Base-by-base conservation (phyloP, 176 grass and related monocot species). In the Juncus inflexus region DNA sequence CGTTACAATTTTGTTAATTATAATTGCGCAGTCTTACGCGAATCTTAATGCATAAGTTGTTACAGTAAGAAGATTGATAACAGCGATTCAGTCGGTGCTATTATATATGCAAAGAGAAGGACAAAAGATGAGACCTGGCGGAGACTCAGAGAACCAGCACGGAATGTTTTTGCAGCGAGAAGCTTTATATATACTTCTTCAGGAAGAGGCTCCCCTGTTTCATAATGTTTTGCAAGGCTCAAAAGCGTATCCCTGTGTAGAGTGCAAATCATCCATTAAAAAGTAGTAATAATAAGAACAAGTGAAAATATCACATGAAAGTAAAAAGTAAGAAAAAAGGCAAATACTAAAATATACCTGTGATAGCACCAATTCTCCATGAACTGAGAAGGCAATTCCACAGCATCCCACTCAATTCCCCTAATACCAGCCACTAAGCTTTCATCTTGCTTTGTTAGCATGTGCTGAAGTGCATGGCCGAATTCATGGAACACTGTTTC, bases 311-410 rank as follows among this genome's bases (percentile, higher is more conserved):
- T 57, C 3, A 42, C 2, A 11, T 69, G 37, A 35, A 35, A 13
- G 52, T 13, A 11, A 13, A 2, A 81, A 65, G 13, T 9, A 16
- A 51, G 14, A 40, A 39, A 7, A 12, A 28, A 28, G 3, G 37
- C 50, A 69, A 74, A 7, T 76, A 12, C 36, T 59, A 50, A 61
- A 36, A 79, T 15, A 78, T 86, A 97, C 94, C 87, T 91, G 58
- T 97, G 94, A 49, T 97, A 97, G 77, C 94, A 97, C 94, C 94
- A 97, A 52, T 97, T 97, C 65, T 97, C 94, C 94, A 97, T 97
- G 70, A 97, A 97, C 52, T 97, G 94, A 41, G 94, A 97, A 50
- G 94, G 94, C 66, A 97, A 75, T 62, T 97, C 94, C 56, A 97
- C 85, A 2, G 94, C 94, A 91, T 97, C 94, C 94, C 94, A 97